Base-by-base conservation (phyloP, 2,329 filamentous ascomycete species). In the Knoxdaviesia capensis region DNA sequence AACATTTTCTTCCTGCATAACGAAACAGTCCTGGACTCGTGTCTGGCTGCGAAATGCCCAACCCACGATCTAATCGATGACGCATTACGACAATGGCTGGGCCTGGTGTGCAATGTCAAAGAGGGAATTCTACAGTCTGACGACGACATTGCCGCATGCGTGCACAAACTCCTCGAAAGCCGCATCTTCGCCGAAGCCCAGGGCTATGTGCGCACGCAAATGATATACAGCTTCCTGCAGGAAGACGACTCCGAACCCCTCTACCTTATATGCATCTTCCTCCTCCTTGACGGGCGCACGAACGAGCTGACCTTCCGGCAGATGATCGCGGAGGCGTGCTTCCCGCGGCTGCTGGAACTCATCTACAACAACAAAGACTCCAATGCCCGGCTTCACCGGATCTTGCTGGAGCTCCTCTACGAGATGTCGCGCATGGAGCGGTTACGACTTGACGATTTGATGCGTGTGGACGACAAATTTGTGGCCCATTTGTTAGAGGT, bases 371-470 rank as follows among this genome's bases (percentile, higher is more conserved):
- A 20, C 20, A 20, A 20, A 20, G 20, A 20, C 20, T 20, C 20
- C 3, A 71, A 78, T 53, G 68, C 64, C 37, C 69, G 74, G 41
- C 65, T 96, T 46, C 84, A 94, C 60, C 75, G 80, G 34, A 62
- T 90, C 47, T 65, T 96, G 41, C 67, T 98, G 52, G 82, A 94
- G 58, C 64, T 98, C 44, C 70, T 94, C 55, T 98, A 94, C 60
- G 90, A 96, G 64, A 94, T 94, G 81, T 87, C 85, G 38, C 74
- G 92, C 46, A 85, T 96, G 56, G 86, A 96, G 59, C 73, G 77
- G 47, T 63, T 98, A 45, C 77, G 72, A 43, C 62, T 70, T 46
- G 75, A 84, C 49, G 88, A 98, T 55, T 61, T 98, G 48, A 52
- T 72, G 60, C 83, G 73, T 44, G 80, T 80, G 31, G 70, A 79